Percentiles rank a stretch among this genome's conserved stretches.
Conservation (phyloP, 2,329 filamentous ascomycete species). For the Fusarium pseudograminearum region DNA sequence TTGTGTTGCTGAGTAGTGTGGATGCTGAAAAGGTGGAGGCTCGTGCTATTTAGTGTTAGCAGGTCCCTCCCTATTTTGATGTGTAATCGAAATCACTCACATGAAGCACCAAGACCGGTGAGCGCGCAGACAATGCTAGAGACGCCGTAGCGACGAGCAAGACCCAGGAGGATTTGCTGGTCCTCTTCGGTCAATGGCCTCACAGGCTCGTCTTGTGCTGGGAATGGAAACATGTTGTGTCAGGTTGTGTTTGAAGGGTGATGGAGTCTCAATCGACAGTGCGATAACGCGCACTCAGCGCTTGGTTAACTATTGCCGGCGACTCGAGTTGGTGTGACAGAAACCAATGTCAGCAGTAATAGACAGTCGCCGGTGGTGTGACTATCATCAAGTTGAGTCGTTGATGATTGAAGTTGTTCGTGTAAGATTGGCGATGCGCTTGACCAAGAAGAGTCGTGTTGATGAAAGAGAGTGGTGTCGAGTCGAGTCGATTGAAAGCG, state of each 20-base stretch:
- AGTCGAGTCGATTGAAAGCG: conserved; percentile 21
- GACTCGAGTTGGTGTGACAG: conserved; percentile 15
- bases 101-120: conserved; percentile 53
- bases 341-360: conserved; percentile 22
- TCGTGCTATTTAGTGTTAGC: conserved; percentile 51
- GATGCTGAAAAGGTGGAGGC: conserved; percentile 56
- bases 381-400: conserved; percentile 26
- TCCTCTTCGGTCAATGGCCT: conserved; percentile 55
- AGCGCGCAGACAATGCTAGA: conserved; percentile 54
- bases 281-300: conserved; percentile 47
- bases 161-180: conserved; percentile 53
- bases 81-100: conserved; percentile 47
- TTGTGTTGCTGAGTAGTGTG: conserved; percentile 57
- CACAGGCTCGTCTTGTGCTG: conserved; percentile 52
- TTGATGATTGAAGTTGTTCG: conserved; percentile 14
- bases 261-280: conserved; percentile 26
- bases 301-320: conserved; percentile 22
- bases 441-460: conserved; percentile 33
- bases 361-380: conserved; percentile 30
- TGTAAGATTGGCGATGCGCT: conserved; percentile 19
- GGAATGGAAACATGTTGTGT: conserved; percentile 53
- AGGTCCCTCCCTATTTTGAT: conserved; percentile 2
- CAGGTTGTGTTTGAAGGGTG: conserved; percentile 20
- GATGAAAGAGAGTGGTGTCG: conserved; percentile 22
- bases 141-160: conserved; percentile 56